Conservation (phyloP, 2,329 filamentous ascomycete species). For the Aspergillus fijiensis region DNA sequence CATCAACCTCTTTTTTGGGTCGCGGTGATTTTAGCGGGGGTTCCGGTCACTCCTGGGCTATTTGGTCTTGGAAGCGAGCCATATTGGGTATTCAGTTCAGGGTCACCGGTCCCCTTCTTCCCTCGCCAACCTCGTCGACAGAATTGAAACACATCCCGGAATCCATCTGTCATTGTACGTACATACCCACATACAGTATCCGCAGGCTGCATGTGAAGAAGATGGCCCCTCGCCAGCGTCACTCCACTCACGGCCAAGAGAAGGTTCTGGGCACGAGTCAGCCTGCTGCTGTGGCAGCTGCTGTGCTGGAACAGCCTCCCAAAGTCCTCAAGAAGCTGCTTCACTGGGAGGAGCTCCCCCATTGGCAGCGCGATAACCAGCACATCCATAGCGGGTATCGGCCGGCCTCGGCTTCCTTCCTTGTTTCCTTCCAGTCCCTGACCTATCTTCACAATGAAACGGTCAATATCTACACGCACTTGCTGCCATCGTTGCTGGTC, state of each 20-base stretch:
- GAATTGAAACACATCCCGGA: background rate
- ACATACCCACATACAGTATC: background rate
- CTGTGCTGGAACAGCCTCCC: constrained; percentile 31
- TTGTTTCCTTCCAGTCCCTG: constrained; percentile 57
- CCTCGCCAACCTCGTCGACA: background rate
- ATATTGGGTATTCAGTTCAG: background rate
- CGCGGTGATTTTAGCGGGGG: background rate
- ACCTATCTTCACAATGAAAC: constrained; percentile 67
- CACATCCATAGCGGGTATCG: constrained; percentile 68
- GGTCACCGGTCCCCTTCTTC: background rate
- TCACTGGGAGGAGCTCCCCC: constrained; percentile 53
- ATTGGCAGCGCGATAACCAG: constrained; percentile 64
- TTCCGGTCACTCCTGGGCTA: background rate
- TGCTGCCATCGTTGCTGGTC: constrained; percentile 65
- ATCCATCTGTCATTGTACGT: constrained; percentile 2
- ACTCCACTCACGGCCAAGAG: constrained; percentile 22
- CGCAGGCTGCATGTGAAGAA: constrained; percentile 22
- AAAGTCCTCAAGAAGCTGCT: constrained; percentile 39
- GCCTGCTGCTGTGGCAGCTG: constrained; percentile 24
- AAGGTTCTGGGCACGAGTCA: constrained; percentile 24
- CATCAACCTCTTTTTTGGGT: background rate
- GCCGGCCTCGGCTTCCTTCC: constrained; percentile 61
- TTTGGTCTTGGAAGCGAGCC: background rate
- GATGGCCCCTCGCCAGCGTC: constrained; percentile 36
- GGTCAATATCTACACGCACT: constrained; percentile 71